Evolutionary conservation across 2,329 filamentous ascomycete genomes (phyloP).

Genomic region (Pezicula rhizophila): DNA sequence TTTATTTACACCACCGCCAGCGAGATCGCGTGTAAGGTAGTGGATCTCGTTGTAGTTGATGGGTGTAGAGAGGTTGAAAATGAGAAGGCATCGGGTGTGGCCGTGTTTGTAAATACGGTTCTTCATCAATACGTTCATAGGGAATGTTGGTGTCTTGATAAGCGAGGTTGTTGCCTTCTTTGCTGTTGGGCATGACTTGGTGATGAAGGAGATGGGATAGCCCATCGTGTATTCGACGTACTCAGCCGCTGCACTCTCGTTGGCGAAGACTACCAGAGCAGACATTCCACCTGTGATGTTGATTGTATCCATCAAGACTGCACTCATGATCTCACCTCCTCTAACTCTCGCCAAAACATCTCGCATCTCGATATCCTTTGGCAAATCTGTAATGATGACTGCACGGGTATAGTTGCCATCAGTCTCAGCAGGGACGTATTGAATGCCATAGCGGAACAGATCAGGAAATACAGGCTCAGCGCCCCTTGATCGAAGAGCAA

Average conservation of each 20-base stretch:
- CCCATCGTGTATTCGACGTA: conserved; percentile 14
- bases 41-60: no score
- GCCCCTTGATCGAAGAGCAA: background rate
- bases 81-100: conserved; percentile 16
- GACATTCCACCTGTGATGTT: conserved; percentile 8
- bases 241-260: conserved; percentile 14
- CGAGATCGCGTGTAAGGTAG: conserved; percentile 7
- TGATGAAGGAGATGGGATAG: conserved; percentile 11
- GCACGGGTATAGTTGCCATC: conserved; percentile 16
- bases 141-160: conserved; percentile 20
- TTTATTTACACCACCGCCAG: background rate
- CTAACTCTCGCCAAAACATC: conserved; percentile 19
- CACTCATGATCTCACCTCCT: conserved; percentile 17
- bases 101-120: background rate
- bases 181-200: background rate
- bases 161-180: conserved; percentile 10
- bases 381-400: conserved; percentile 17
- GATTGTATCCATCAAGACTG: conserved; percentile 9
- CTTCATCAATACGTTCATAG: background rate
- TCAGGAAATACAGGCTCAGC: conserved; percentile 8
- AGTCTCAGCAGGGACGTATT: conserved; percentile 10
- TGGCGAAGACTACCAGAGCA: conserved; percentile 18
- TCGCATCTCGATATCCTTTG: conserved; percentile 10
- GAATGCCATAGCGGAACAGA: conserved; percentile 19
- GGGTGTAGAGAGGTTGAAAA: conserved; percentile 12